A percentile compares a stretch with the other conserved stretches of the same genome.
Conservation (phyloP, 2,329 filamentous ascomycete genomes). For the Aspergillus transmontanensis region DNA sequence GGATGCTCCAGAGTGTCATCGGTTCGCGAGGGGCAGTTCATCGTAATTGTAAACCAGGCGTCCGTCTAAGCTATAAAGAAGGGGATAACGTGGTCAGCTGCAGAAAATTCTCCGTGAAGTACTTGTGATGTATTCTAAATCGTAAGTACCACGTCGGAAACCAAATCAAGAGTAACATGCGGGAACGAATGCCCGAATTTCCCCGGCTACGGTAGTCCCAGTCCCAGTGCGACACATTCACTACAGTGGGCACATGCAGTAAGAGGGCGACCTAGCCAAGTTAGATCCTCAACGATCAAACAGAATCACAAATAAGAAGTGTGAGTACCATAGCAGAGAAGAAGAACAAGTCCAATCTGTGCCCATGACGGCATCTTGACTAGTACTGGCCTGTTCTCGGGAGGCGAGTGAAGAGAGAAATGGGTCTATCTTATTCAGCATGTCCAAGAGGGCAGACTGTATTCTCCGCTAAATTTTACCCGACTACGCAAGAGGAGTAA, state of each 20-base stretch:
- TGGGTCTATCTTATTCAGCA: not conserved
- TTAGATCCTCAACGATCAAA: not conserved
- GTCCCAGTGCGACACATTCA: not conserved
- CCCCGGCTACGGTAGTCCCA: conserved; percentile 21
- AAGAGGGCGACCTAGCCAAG: not conserved
- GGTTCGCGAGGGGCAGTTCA: conserved; percentile 68
- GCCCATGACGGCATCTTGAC: conserved; percentile 12
- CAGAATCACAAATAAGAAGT: not conserved
- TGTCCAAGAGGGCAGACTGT: not conserved
- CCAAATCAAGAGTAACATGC: conserved; percentile 13
- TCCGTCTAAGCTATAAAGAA: not conserved
- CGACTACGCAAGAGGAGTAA: not conserved
- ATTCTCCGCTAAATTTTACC: not conserved
- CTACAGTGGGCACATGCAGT: conserved; percentile 11
- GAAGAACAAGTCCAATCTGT: not conserved
- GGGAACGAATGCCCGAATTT: conserved; percentile 23
- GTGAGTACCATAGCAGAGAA: not conserved
- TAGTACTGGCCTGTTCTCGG: not conserved
- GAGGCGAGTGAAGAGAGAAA: not conserved
- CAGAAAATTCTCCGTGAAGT: not conserved
- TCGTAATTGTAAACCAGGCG: conserved; percentile 30
- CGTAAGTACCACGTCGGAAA: conserved; percentile 5
- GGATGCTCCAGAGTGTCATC: conserved; percentile 57
- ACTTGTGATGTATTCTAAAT: not conserved
- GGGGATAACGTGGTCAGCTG: not conserved